Percentiles rank a stretch among this genome's conserved stretches.
These are phyloP conservation scores for Fusarium sp. DNA, from an alignment of 2,329 filamentous ascomycete species.

Conservation along the genomic window DNA sequence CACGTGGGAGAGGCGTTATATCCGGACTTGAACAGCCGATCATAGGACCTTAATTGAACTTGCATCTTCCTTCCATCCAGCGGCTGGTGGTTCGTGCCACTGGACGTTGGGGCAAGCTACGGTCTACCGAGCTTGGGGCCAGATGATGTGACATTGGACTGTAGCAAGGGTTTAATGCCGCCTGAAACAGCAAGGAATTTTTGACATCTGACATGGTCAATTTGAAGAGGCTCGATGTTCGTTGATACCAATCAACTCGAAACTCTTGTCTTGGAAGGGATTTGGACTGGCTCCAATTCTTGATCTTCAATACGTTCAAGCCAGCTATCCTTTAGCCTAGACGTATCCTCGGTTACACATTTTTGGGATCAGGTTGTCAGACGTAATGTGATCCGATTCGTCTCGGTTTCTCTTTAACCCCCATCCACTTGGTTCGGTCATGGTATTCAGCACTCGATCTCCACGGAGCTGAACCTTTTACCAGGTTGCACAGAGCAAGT, in stretches of 20 bases:
- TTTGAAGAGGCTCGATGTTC: background rate
- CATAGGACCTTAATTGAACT: slow-evolving; percentile 19
- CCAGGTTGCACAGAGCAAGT: slow-evolving; percentile 6
- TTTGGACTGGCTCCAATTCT: background rate
- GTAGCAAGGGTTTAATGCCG: background rate
- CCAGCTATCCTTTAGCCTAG: background rate
- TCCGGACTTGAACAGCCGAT: slow-evolving; percentile 30
- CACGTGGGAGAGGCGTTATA: slow-evolving; percentile 4
- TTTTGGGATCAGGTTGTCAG: background rate
- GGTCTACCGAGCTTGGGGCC: slow-evolving; percentile 1
- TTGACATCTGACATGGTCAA: background rate
- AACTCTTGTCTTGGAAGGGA: background rate
- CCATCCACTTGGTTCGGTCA: slow-evolving; percentile 20
- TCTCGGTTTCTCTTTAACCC: background rate
- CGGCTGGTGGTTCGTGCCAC: slow-evolving; percentile 9
- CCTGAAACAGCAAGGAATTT: background rate
- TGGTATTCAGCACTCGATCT: slow-evolving; percentile 3
- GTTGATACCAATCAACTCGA: background rate
- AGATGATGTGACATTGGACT: slow-evolving; percentile 15
- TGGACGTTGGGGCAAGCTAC: background rate
- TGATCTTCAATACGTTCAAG: background rate
- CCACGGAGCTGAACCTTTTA: slow-evolving; percentile 29
- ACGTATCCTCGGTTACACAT: slow-evolving; percentile 17
- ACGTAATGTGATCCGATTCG: slow-evolving; percentile 27
- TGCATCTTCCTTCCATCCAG: background rate